phyloP scores from a whole-genome alignment of 352 stramenopile genomes.

The Phytopythium delawarense region DNA sequence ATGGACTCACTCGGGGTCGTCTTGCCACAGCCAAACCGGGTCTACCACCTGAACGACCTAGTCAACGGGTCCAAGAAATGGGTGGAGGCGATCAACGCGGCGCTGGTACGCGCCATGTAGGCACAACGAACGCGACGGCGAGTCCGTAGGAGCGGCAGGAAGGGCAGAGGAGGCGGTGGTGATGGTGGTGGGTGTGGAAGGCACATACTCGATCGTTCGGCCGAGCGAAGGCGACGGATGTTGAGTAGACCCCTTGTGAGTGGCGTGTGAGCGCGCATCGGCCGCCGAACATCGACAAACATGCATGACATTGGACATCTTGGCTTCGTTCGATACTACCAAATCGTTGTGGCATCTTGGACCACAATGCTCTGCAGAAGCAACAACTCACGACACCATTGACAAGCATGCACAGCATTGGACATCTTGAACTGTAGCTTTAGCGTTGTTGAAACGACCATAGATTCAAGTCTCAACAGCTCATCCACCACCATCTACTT shows the following conservation, averaged over 20 bases:
- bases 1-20: not conserved
- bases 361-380: too few relatives aligned
- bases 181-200: conserved; percentile 16
- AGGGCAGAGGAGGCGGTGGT: conserved; percentile 1
- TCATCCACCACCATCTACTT: not conserved
- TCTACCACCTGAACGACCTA: conserved; percentile 86
- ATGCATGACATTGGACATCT: conserved; percentile 15
- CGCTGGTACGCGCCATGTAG: conserved; percentile 65
- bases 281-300: conserved; percentile 9
- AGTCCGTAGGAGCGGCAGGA: conserved; percentile 12
- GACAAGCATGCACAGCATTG: too few relatives aligned
- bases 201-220: not conserved
- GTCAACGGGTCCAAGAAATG: conserved; percentile 89
- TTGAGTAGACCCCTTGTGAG: conserved; percentile 30
- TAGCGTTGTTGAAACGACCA: not conserved
- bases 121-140: conserved; percentile 9
- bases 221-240: conserved; percentile 7
- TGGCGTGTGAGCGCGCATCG: conserved; percentile 11
- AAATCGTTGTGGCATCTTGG: too few relatives aligned
- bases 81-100: conserved; percentile 85
- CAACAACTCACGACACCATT: too few relatives aligned
- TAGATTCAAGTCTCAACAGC: not conserved
- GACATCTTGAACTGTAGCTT: too few relatives aligned
- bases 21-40: conserved; percentile 67
- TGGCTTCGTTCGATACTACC: too few relatives aligned